Base-by-base conservation (phyloP, 352 stramenopile species). In the Phytophthora boehmeriae region DNA sequence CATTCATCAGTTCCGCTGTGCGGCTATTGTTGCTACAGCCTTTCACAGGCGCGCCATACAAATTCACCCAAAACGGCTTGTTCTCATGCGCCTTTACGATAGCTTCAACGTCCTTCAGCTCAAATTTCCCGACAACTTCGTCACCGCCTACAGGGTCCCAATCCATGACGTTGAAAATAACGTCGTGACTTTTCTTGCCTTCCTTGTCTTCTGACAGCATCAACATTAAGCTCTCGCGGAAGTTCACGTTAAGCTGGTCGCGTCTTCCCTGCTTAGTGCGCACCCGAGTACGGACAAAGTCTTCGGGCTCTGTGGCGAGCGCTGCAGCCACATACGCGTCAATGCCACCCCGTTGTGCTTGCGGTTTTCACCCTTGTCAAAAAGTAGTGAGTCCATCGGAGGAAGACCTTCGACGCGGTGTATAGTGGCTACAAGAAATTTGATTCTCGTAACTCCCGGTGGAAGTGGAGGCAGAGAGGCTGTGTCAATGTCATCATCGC, bases 151-250 rank as follows among this genome's bases (percentile, higher is more conserved):
- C 68, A 13, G 74, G 68, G 58, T 92, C 83, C 76, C 77, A 90
- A 51, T 92, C 83, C 72, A 86, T 88, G 25, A 92, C 68, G 17
- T 71, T 75, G 8, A 92, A 73, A 41, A 75, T 62, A 27, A 80
- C 63, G 36, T 69, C 42, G 34, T 57, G 55, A 36, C 36, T 49
- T 16, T 64, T 32, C 28, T 53, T 54, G 36, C 42, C 49, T 16
- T 64, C 32, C 23, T 56, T 57, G 39, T 59, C 45, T 8, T 78
- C 68, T 0, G 60, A 58, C 23, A 89, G 28, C 11, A 81, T 45
- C 14, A 90, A 47, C 74, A 89, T 85, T 30, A 92, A 55, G 38
- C 75, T 84, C 62, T 92, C 83, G 59, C 86, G 72, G 66, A 92
- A 92, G 14, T 68, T 76, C 4, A 71, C 71, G 56, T 71, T 81